phyloP scores from a whole-genome alignment of 2,329 filamentous ascomycete species.

The Nectriaceae sp. region DNA sequence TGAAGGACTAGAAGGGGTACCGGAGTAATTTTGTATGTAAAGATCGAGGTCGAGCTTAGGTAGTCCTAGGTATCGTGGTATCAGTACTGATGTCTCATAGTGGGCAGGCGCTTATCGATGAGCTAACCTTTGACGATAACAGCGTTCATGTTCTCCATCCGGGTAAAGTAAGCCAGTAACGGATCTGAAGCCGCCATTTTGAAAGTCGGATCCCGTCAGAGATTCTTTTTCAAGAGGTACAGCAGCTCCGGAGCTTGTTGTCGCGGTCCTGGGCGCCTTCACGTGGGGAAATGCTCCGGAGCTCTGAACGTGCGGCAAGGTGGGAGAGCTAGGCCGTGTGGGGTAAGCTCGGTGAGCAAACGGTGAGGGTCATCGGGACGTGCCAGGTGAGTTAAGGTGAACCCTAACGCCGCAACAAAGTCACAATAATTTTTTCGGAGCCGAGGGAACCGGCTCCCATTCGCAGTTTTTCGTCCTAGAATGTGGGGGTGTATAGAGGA shows the following conservation, averaged over 20 bases:
- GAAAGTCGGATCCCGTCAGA: conserved; percentile 2
- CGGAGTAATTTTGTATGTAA: conserved; percentile 87
- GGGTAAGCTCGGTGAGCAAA: neutral
- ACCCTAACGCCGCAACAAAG: no score
- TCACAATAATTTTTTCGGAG: no score
- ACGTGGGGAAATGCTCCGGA: neutral
- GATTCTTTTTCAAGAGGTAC: neutral
- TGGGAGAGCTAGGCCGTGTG: neutral
- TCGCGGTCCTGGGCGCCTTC: neutral
- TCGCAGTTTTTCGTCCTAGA: no score
- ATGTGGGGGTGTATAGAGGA: no score
- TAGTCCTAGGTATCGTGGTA: conserved; percentile 51
- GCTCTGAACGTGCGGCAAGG: neutral
- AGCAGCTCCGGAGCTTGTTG: conserved; percentile 22
- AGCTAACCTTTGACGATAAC: conserved; percentile 50
- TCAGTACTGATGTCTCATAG: conserved; percentile 14
- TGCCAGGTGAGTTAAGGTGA: no score
- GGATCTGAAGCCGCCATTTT: conserved; percentile 40
- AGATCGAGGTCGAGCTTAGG: conserved; percentile 91
- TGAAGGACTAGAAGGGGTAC: conserved; percentile 45
- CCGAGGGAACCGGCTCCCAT: no score
- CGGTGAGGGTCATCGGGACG: no score
- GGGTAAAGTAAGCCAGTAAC: conserved; percentile 46
- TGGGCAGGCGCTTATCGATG: neutral
- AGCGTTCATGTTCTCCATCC: conserved; percentile 48